phyloP scores from a whole-genome alignment of 202 grass and related monocot genomes.

The Hordeum pubiflorum region DNA sequence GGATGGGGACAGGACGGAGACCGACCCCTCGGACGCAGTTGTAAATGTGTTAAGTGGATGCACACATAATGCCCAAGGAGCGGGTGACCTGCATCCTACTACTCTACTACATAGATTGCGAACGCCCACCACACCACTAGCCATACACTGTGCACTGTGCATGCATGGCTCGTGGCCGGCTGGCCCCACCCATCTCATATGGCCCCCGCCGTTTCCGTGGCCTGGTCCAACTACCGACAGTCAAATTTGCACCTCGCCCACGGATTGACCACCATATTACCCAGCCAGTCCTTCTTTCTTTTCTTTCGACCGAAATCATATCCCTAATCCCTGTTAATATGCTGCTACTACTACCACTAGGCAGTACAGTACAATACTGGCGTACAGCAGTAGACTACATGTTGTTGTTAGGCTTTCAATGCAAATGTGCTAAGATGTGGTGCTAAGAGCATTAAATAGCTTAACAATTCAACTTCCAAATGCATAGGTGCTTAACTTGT shows the following conservation, averaged over 20 bases:
- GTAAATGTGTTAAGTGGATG: conserved; percentile 4
- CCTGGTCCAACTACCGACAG: conserved; percentile 40
- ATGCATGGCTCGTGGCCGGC: conserved; percentile 21
- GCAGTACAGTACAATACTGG: background rate
- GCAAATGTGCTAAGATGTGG: no score
- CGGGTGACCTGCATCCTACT: conserved; percentile 27
- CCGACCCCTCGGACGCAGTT: background rate
- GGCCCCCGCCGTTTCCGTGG: conserved; percentile 27
- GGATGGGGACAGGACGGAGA: conserved; percentile 35
- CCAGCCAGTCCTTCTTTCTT: background rate
- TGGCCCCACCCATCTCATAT: conserved; percentile 14
- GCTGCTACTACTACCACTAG: background rate
- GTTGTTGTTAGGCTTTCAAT: background rate
- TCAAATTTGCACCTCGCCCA: conserved; percentile 31
- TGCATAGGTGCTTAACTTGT: no score
- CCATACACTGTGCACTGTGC: background rate
- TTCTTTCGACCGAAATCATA: background rate
- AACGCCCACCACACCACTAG: conserved; percentile 11
- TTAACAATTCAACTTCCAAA: no score
- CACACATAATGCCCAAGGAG: conserved; percentile 47
- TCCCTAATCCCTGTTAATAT: background rate
- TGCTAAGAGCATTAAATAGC: no score
- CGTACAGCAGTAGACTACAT: background rate
- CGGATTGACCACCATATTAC: conserved; percentile 19
- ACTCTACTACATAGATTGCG: conserved; percentile 16